Evolutionary conservation across 2,329 filamentous ascomycete genomes (phyloP).

Genomic region (Xylariaceae sp.): DNA sequence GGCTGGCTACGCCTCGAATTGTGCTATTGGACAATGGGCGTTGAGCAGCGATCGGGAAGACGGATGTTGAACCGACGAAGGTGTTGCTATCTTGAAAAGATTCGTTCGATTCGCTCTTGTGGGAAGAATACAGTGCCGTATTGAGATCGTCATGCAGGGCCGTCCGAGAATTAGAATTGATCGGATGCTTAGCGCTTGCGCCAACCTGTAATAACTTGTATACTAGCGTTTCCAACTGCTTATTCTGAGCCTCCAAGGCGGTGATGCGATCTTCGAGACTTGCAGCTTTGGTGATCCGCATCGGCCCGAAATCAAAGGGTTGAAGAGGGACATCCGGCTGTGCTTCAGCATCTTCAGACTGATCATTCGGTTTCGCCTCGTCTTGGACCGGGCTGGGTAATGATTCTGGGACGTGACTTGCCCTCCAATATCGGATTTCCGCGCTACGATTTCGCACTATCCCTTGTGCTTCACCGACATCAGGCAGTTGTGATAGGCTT

Average conservation of each 20-base stretch:
- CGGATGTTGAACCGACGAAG: conserved; percentile 41
- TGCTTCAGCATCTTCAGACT: conserved; percentile 32
- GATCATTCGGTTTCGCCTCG: conserved; percentile 21
- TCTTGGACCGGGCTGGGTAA: conserved; percentile 48
- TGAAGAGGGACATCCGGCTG: conserved; percentile 42
- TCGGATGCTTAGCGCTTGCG: conserved; percentile 34
- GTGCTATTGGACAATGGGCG: conserved; percentile 47
- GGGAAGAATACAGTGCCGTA: conserved; percentile 22
- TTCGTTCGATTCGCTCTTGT: conserved; percentile 39
- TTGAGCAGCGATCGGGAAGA: conserved; percentile 22
- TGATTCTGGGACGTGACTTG: conserved; percentile 54
- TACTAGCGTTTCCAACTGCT: conserved; percentile 52
- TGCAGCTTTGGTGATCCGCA: conserved; percentile 57
- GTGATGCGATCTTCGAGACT: conserved; percentile 53
- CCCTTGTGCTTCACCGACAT: conserved; percentile 34
- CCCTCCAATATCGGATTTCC: conserved; percentile 63
- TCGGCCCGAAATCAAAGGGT: conserved; percentile 56
- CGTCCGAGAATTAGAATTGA: conserved; percentile 10
- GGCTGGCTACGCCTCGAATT: conserved; percentile 45
- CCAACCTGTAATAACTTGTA: conserved; percentile 48
- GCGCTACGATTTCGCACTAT: conserved; percentile 54
- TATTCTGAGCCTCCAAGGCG: conserved; percentile 50
- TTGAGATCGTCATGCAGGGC: conserved; percentile 13
- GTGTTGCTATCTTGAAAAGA: conserved; percentile 48
- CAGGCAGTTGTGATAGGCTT: conserved; percentile 55